Percentiles rank a stretch among this genome's conserved stretches.
These are phyloP conservation scores for Hanseniaspora singularis DNA, from an alignment of 805 yeast species.

Conservation along the genomic window DNA sequence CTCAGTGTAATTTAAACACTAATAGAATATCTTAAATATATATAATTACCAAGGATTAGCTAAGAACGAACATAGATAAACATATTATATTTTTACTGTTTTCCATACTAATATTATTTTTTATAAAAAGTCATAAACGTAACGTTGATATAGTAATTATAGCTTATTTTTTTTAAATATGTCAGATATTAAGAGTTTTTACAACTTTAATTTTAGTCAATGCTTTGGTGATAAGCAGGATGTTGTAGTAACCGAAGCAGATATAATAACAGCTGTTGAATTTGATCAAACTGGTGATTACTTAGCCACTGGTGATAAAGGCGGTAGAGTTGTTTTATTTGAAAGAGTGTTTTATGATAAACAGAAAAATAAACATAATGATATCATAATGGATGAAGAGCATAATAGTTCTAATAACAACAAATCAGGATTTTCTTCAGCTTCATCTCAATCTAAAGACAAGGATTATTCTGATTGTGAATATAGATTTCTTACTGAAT, in stretches of 20 bases:
- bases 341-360: conserved; percentile 72
- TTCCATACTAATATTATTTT: no score
- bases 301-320: conserved; percentile 95
- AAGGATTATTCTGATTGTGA: conserved; percentile 67
- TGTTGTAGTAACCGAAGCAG: conserved; percentile 92
- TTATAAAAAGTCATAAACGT: no score
- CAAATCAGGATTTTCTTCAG: neutral
- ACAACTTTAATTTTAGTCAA: conserved; percentile 66
- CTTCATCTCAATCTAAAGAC: no score
- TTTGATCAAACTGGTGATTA: conserved; percentile 91
- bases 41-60: no score
- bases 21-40: no score
- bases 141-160: no score
- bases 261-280: conserved; percentile 92
- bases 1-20: no score
- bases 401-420: no score
- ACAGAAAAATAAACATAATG: conserved; percentile 7
- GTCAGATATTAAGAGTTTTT: conserved; percentile 16
- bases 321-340: conserved; percentile 92
- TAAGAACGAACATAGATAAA: no score
- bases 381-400: conserved; percentile 13
- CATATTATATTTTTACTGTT: no score
- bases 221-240: conserved; percentile 99
- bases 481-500: conserved; percentile 89
- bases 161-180: conserved; percentile 28